Percentiles rank a stretch among this genome's conserved stretches.
phyloP scores from a whole-genome alignment of 371 early-diverging fungal genomes.

The Circinella minor region DNA sequence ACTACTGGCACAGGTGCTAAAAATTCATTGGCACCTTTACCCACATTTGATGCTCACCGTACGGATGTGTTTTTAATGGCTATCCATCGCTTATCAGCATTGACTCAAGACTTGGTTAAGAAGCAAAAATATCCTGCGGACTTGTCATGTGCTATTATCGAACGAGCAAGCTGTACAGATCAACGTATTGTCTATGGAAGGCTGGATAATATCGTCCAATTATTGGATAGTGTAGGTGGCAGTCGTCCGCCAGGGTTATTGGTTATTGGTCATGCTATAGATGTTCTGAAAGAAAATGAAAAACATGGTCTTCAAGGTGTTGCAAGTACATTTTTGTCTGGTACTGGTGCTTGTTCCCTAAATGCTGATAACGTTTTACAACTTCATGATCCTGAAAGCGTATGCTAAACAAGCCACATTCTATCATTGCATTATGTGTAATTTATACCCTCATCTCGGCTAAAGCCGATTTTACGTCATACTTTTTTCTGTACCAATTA shows the following conservation, averaged over 20 bases:
- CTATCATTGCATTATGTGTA: no score
- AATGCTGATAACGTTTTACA: slow-evolving; percentile 28
- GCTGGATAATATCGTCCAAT: slow-evolving; percentile 58
- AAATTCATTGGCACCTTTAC: slow-evolving; percentile 58
- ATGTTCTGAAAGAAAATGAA: slow-evolving; percentile 46
- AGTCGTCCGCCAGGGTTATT: slow-evolving; percentile 78
- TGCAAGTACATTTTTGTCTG: slow-evolving; percentile 23
- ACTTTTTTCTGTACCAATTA: no score
- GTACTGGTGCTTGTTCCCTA: background rate
- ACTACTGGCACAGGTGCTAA: slow-evolving; percentile 76
- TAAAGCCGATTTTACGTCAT: no score
- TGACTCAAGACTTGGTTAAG: slow-evolving; percentile 61
- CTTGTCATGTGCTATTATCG: slow-evolving; percentile 76
- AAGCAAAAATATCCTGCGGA: slow-evolving; percentile 63
- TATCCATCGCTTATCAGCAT: slow-evolving; percentile 68
- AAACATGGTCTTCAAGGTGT: slow-evolving; percentile 40
- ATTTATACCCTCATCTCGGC: no score
- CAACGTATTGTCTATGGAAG: slow-evolving; percentile 70
- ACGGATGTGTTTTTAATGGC: slow-evolving; percentile 93
- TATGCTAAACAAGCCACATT: slow-evolving; percentile 24
- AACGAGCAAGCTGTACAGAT: slow-evolving; percentile 76
- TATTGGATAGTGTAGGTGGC: slow-evolving; percentile 71
- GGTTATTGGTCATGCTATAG: slow-evolving; percentile 65
- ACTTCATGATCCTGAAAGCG: slow-evolving; percentile 51
- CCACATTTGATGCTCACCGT: slow-evolving; percentile 65